Percentiles rank a stretch among this genome's conserved stretches.
Conservation (phyloP, 305 asterid species). For the Rubia tinctorum region DNA sequence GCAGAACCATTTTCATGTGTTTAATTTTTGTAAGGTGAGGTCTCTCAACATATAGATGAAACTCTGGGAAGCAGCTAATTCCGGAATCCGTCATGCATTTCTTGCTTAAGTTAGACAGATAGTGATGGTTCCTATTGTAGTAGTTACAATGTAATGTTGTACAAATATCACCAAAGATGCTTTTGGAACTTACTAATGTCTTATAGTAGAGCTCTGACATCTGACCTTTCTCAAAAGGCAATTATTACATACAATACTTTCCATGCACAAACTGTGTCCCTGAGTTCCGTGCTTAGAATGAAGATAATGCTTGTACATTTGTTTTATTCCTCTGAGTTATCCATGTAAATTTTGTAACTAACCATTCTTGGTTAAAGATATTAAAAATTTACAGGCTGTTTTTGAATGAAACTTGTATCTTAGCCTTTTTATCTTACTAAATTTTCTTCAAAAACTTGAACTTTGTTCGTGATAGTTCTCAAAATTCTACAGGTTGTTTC, state of each 20-base stretch:
- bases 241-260: not conserved
- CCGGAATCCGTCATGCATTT: not conserved
- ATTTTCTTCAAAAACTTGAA: constrained; percentile 1
- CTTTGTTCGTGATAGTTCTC: not conserved
- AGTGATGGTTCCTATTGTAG: too few species aligned
- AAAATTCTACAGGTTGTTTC: constrained; percentile 57
- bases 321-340: not conserved
- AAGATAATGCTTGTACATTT: not conserved
- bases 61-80: not conserved
- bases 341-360: not conserved
- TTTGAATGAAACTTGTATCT: not conserved
- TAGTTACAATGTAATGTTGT: too few species aligned
- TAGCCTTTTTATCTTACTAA: too few species aligned
- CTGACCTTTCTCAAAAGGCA: not conserved
- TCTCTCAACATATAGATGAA: not conserved
- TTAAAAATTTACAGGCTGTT: not conserved
- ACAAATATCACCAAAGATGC: not conserved
- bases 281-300: not conserved
- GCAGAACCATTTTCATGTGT: not conserved
- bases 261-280: not conserved
- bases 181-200: not conserved
- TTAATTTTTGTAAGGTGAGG: not conserved
- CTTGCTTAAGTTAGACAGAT: not conserved
- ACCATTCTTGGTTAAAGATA: not conserved
- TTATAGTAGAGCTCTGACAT: not conserved